Conservation (phyloP, 208 protist species). For the Acanthamoeba castellanii region DNA sequence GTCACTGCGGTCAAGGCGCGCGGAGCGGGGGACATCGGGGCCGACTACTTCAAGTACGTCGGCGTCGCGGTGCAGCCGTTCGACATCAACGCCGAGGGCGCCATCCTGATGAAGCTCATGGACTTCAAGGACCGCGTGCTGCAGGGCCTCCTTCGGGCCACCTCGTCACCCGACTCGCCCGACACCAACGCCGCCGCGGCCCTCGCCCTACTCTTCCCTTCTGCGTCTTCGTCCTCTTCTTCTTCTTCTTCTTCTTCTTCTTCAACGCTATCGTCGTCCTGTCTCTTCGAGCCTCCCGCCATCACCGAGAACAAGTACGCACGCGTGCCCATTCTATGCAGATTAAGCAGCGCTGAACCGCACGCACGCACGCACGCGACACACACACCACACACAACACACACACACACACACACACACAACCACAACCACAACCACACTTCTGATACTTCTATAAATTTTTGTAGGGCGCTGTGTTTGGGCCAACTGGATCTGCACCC, state of each 20-base stretch:
- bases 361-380: too few relatives aligned
- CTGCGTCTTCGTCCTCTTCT: neutral
- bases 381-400: too few relatives aligned
- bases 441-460: neutral
- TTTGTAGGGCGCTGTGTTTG: neutral
- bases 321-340: neutral
- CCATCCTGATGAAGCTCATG: conserved; percentile 22
- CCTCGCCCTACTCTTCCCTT: neutral
- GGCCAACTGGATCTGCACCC: conserved; percentile 2
- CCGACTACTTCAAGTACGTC: conserved; percentile 36
- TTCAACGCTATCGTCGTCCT: too few relatives aligned
- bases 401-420: too few relatives aligned
- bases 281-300: neutral
- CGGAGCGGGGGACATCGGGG: neutral
- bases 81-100: neutral
- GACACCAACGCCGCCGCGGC: neutral
- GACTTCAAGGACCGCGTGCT: conserved; percentile 22
- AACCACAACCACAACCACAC: too few relatives aligned
- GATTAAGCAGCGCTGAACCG: neutral
- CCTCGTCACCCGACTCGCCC: neutral
- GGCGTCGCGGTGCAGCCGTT: conserved; percentile 15
- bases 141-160: neutral
- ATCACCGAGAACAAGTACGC: conserved; percentile 11
- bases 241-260: neutral
- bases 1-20: neutral